Evolutionary conservation across 257 asterid genomes (phyloP), one percentile per base, ranked within the genome.

Genomic region (Salvia rosmarinus): DNA sequence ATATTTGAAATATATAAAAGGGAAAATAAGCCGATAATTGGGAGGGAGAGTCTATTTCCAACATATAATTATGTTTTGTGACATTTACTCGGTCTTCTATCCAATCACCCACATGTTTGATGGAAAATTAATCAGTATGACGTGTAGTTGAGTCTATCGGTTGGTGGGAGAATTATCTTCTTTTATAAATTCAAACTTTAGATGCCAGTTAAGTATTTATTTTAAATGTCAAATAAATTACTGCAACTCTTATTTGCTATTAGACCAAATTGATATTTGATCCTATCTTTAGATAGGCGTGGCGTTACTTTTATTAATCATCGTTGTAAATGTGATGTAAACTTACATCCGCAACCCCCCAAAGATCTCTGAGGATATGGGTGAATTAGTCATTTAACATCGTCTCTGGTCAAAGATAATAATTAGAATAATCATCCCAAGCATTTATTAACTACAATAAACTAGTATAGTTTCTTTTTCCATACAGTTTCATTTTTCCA

Each of bases 371-470:
- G 4, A n/a, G 0, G 57, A 32, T 17, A 7, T n/a, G 74, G 78
- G 68, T 44, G 19, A 49, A 39, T 3, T 39, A 20, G 78, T 47
- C 61, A 77, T 66, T 77, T 59, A 9, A 2, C 25, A 2, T 2
- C 46, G 3, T 2, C 46, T 39, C 20, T 49, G 63, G 77, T 77
- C 74, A 76, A 70, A 62, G 72, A 59, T 19, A 16, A 61, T 58
- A 6, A 21, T 50, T 61, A 12, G 60, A 12, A 74, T 35, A 39
- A 46, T 75, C 72, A 60, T 67, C 50, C 44, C 70, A 39, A 73
- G 9, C 64, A 16, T 47, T 20, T 5, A 25, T 13, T 8, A 70
- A 16, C 13, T 49, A 4, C 12, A 39, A 42, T 54, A 49, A 51
- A 61, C 9, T 30, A 77, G 39, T 39, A n/a, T n/a, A 55, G 50